A percentile compares a stretch with the other conserved stretches of the same genome.
These are phyloP conservation scores for Termitomyces sp. DNA, from an alignment of 768 basidiomycete genomes.

Conservation along the genomic window DNA sequence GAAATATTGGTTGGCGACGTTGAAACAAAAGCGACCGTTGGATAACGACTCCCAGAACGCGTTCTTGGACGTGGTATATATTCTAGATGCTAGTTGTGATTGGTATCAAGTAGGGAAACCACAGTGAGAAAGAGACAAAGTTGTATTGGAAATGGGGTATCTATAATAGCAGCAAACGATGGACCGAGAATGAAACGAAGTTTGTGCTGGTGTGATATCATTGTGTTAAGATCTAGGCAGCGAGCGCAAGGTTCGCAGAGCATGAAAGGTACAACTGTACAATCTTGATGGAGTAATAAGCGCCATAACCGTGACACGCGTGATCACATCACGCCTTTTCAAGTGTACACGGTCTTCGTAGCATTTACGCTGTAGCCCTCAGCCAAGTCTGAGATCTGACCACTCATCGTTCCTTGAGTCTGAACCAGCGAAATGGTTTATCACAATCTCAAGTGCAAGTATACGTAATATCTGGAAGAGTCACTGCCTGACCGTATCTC, in stretches of 20 bases:
- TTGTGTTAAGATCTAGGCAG: too few species aligned
- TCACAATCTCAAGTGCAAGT: constrained; percentile 80
- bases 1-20: too few species aligned
- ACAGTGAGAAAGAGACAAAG: too few species aligned
- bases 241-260: too few species aligned
- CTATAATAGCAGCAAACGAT: too few species aligned
- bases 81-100: too few species aligned
- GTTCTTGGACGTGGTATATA: constrained; percentile 3
- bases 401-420: background rate
- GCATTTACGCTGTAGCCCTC: background rate
- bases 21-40: too few species aligned
- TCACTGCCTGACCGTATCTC: constrained; percentile 19
- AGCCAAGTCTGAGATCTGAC: background rate
- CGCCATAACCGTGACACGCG: constrained; percentile 9
- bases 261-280: too few species aligned
- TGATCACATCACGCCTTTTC: constrained; percentile 1
- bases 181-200: background rate
- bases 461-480: background rate
- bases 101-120: too few species aligned
- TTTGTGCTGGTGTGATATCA: background rate
- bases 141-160: too few species aligned
- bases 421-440: constrained; percentile 53
- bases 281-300: background rate
- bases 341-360: background rate
- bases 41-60: too few species aligned